Conservation (phyloP, 345 rosid genomes). For the Salix udensis region DNA sequence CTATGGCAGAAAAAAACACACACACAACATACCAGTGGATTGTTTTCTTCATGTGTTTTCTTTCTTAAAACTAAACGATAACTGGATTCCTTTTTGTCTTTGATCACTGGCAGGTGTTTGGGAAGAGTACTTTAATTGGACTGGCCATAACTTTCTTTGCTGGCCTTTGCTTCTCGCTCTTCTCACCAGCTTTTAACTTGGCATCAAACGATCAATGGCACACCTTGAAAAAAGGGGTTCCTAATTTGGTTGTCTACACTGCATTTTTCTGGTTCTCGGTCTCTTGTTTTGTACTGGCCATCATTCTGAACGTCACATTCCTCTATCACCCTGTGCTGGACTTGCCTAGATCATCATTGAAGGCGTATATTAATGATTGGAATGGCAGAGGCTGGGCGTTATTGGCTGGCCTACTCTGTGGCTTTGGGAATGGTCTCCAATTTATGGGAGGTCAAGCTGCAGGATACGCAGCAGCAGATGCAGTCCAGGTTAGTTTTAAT, state of each 20-base stretch:
- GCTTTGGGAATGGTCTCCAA: slow-evolving; percentile 80
- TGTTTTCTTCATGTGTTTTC: too few species aligned
- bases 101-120: slow-evolving; percentile 49
- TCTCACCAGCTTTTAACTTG: slow-evolving; percentile 85
- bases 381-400: slow-evolving; percentile 82
- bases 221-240: slow-evolving; percentile 63
- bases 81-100: neutral
- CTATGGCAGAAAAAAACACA: too few species aligned
- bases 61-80: too few species aligned
- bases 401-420: slow-evolving; percentile 74
- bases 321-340: slow-evolving; percentile 59
- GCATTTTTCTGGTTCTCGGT: slow-evolving; percentile 75
- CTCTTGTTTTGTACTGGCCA: slow-evolving; percentile 53
- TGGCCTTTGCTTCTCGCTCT: slow-evolving; percentile 72
- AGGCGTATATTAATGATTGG: slow-evolving; percentile 66
- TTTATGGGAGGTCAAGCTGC: slow-evolving; percentile 92
- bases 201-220: slow-evolving; percentile 87
- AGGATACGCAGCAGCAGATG: slow-evolving; percentile 86
- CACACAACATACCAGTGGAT: too few species aligned
- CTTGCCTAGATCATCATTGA: slow-evolving; percentile 56
- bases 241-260: slow-evolving; percentile 63
- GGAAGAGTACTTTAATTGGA: slow-evolving; percentile 60
- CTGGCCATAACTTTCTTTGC: slow-evolving; percentile 62
- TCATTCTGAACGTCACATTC: slow-evolving; percentile 54
- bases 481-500: slow-evolving; percentile 57